These are phyloP conservation scores for Insectozyma bohioensis DNA, from an alignment of 1,139 yeast species.

Conservation along the genomic window DNA sequence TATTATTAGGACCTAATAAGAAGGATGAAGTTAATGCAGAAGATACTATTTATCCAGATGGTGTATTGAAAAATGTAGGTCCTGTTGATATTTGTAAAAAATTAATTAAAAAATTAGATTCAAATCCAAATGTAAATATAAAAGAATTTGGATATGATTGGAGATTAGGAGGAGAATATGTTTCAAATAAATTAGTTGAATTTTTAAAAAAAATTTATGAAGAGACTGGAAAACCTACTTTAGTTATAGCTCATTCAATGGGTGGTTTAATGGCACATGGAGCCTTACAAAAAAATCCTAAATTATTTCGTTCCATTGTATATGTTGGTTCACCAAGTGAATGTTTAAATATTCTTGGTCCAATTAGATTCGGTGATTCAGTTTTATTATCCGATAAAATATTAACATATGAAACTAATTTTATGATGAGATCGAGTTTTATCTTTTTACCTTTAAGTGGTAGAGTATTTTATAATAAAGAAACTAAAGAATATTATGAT, in stretches of 20 bases:
- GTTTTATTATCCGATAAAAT: slow-evolving; percentile 73
- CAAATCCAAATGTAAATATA: slow-evolving; percentile 62
- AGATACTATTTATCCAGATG: slow-evolving; percentile 64
- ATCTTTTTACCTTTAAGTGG: slow-evolving; percentile 77
- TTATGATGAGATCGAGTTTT: slow-evolving; percentile 84
- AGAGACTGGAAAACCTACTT: slow-evolving; percentile 51
- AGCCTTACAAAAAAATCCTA: slow-evolving; percentile 67
- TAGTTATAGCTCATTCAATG: slow-evolving; percentile 88
- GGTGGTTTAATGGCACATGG: slow-evolving; percentile 87
- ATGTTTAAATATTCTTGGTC: slow-evolving; percentile 85
- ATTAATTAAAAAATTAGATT: slow-evolving; percentile 52
- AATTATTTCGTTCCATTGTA: slow-evolving; percentile 66
- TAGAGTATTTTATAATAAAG: slow-evolving; percentile 63
- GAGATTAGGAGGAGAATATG: slow-evolving; percentile 66
- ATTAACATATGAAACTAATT: slow-evolving; percentile 77
- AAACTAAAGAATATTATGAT: slow-evolving; percentile 56
- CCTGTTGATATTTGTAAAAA: slow-evolving; percentile 78
- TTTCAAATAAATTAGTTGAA: slow-evolving; percentile 48
- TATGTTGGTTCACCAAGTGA: slow-evolving; percentile 85
- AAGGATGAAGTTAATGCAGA: slow-evolving; percentile 59
- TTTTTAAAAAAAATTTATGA: slow-evolving; percentile 44
- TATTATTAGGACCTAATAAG: slow-evolving; percentile 68
- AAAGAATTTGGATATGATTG: slow-evolving; percentile 88
- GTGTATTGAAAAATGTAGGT: slow-evolving; percentile 78
- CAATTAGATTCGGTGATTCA: slow-evolving; percentile 77